Base-by-base conservation (phyloP, 768 basidiomycete species). In the Tricholoma sp. region DNA sequence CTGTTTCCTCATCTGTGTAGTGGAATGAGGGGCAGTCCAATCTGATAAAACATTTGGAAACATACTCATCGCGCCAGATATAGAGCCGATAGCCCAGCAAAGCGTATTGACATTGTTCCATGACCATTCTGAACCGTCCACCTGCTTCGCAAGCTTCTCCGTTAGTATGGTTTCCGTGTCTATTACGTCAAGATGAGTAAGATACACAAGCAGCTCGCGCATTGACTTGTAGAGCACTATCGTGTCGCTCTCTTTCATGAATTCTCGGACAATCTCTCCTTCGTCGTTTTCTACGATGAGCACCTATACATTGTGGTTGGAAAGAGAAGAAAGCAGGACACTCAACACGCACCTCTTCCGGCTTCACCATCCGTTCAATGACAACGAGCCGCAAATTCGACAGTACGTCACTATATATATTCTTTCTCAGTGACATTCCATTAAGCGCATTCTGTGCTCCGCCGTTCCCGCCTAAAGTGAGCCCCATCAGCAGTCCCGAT, bases 1-100 rank as follows among this genome's bases (percentile, higher is more conserved):
- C n/a, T 3, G 94, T 94, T 69, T 99, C 96, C 76, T 99, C 97
- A 66, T 97, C 95, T 97, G 61, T 18, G 55, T 8, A 24, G 1
- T 34, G 37, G 29, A 46, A 45, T 57, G 57, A 56, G 31, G 43
- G 31, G 29, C 16, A 8, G 24, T 37, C 14, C 14, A 34, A 29
- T 1, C 12, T 8, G 21, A 52, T 32, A 46, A 14, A 11, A 8
- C 58, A 49, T 52, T 24, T 76, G 27, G 41, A 18, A 16, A 81
- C 91, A 71, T 67, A 95, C 94, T 98, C 97, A 98, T 99, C 1
- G 96, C 95, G 37, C 95, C 94, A 27, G 96, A 98, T 59, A 99
- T 98, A 1, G 95, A 98, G 57, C 97, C 97, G 65, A 98, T 99
- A 54, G 97, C 97, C 97, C 97, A 99, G 72, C 97, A 99, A 12